phyloP scores from a whole-genome alignment of 768 basidiomycete genomes.

The Phlebiopsis flavidoalba region DNA sequence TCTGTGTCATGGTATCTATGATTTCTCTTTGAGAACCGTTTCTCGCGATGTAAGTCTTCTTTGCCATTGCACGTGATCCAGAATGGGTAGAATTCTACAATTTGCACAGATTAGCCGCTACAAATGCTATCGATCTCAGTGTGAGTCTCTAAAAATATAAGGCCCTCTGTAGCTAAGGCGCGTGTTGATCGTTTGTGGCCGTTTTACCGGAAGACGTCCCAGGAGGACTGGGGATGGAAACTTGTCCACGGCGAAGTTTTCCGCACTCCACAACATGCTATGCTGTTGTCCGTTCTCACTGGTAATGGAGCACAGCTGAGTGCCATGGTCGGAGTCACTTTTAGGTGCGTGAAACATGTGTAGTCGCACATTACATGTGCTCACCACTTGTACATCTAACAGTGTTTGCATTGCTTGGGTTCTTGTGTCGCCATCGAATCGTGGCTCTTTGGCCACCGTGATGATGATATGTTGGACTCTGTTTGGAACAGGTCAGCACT shows the following conservation, averaged over 20 bases:
- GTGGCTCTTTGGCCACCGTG: constrained; percentile 89
- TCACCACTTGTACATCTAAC: background rate
- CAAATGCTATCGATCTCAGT: constrained; percentile 87
- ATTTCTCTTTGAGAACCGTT: constrained; percentile 81
- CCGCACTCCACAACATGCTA: constrained; percentile 70
- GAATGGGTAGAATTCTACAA: background rate
- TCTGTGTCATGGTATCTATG: constrained; percentile 91
- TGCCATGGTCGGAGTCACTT: constrained; percentile 84
- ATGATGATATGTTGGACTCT: constrained; percentile 95
- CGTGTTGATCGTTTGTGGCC: constrained; percentile 2
- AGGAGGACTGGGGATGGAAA: constrained; percentile 99
- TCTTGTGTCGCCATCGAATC: constrained; percentile 93
- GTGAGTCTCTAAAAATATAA: constrained; percentile 35
- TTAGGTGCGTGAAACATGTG: constrained; percentile 45
- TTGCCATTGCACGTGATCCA: background rate
- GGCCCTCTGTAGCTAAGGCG: background rate
- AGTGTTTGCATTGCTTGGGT: constrained; percentile 91
- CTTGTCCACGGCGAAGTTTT: constrained; percentile 96
- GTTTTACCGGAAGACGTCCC: constrained; percentile 84
- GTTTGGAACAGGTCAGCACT: constrained; percentile 76
- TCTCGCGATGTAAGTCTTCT: constrained; percentile 69
- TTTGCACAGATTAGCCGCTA: constrained; percentile 77
- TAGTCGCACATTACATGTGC: background rate
- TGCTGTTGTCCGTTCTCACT: constrained; percentile 79
- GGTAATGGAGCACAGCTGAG: constrained; percentile 87